Evolutionary conservation across 2,329 filamentous ascomycete genomes (phyloP).

Genomic region (Thermothelomyces thermophilus): DNA sequence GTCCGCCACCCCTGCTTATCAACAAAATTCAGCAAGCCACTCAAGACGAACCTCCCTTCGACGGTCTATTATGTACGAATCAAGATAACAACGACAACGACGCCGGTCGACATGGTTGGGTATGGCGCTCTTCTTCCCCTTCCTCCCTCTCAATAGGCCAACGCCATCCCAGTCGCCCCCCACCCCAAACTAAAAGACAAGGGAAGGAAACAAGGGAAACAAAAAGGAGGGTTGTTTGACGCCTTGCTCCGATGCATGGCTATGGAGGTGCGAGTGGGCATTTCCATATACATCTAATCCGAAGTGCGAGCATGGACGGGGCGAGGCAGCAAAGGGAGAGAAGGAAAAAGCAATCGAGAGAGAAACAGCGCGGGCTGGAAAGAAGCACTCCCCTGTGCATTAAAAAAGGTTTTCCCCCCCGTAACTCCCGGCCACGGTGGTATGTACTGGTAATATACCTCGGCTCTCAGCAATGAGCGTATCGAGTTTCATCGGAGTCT

Average conservation of each 20-base stretch:
- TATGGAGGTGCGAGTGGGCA: not conserved
- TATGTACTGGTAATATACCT: conserved; percentile 8
- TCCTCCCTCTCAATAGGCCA: not conserved
- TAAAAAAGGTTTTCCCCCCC: conserved; percentile 8
- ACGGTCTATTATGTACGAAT: conserved; percentile 6
- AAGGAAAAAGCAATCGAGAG: not conserved
- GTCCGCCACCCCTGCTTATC: not conserved
- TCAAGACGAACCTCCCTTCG: not conserved
- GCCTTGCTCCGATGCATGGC: not conserved
- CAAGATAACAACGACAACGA: not conserved
- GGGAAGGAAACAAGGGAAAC: not conserved
- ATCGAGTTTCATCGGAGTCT: not conserved
- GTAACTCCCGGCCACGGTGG: conserved; percentile 7
- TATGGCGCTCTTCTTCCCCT: not conserved
- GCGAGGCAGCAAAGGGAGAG: not conserved
- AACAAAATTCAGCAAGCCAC: conserved; percentile 3
- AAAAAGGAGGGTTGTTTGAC: not conserved
- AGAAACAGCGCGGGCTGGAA: not conserved
- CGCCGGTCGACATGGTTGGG: not conserved
- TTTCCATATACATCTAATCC: not conserved
- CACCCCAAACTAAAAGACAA: no score
- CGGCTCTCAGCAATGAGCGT: not conserved
- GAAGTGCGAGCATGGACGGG: not conserved
- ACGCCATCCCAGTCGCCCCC: not conserved
- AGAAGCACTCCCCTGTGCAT: conserved; percentile 8